Conservation (phyloP, 1,139 yeast genomes). For the Debaryomyces fabryi region DNA sequence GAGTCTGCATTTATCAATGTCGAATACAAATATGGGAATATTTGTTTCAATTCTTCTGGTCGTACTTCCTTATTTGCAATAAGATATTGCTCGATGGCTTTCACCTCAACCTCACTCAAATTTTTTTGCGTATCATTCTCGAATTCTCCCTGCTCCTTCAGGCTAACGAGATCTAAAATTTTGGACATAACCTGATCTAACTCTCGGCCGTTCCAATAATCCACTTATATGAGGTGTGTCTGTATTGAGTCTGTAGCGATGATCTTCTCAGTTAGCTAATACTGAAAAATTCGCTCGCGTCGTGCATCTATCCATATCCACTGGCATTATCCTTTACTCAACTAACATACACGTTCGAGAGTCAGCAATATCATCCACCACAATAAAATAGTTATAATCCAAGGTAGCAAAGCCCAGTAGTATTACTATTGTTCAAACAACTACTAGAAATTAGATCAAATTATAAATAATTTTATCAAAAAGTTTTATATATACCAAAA, state of each 20-base stretch:
- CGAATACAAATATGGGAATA: conserved; percentile 2
- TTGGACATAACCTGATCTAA: neutral
- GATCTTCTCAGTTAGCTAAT: neutral
- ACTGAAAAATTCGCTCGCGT: conserved; percentile 3
- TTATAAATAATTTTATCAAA: neutral
- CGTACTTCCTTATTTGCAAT: conserved; percentile 4
- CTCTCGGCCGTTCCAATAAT: neutral
- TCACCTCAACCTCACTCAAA: neutral
- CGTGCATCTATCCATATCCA: neutral
- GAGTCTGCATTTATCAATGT: conserved; percentile 2
- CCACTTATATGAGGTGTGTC: neutral
- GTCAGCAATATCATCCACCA: neutral
- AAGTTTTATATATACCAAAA: neutral
- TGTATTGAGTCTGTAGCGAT: neutral
- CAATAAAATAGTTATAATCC: neutral
- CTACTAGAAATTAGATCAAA: neutral
- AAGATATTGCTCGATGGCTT: neutral
- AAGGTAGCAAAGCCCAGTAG: neutral
- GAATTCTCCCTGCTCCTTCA: neutral
- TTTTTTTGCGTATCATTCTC: neutral
- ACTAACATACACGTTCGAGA: neutral
- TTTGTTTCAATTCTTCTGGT: neutral
- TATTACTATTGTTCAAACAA: neutral
- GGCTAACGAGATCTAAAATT: neutral
- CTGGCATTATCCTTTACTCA: neutral